Conservation (phyloP, 164 flowering plant genomes). For the Chloranthus sessilifolius region DNA sequence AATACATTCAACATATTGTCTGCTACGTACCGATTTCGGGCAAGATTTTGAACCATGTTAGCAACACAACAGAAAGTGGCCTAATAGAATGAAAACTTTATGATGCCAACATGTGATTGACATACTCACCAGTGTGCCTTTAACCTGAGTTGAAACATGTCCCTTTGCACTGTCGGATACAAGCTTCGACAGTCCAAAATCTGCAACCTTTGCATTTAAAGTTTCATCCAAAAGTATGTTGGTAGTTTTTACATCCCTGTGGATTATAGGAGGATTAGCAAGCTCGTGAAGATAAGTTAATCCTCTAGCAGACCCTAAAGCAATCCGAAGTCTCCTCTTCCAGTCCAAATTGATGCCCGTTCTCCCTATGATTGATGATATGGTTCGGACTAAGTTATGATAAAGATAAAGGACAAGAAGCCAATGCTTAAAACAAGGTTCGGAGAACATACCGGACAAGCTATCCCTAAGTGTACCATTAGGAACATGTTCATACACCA, state of each 20-base stretch:
- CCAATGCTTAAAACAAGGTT: background rate
- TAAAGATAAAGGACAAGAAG: background rate
- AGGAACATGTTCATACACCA: slow-evolving; percentile 64
- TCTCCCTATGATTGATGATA: slow-evolving; percentile 37
- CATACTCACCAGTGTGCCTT: slow-evolving; percentile 65
- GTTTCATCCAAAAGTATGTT: slow-evolving; percentile 66
- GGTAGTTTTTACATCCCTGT: slow-evolving; percentile 70
- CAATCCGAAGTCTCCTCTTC: slow-evolving; percentile 69
- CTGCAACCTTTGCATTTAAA: slow-evolving; percentile 64
- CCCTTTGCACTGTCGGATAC: slow-evolving; percentile 55
- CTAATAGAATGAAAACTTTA: too few relatives aligned
- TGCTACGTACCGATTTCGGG: too few relatives aligned
- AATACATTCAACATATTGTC: too few relatives aligned
- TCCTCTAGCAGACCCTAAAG: slow-evolving; percentile 78
- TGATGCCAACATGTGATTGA: too few relatives aligned
- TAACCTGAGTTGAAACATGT: slow-evolving; percentile 77
- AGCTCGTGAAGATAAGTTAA: slow-evolving; percentile 75
- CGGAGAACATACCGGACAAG: slow-evolving; percentile 38
- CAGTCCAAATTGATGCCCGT: slow-evolving; percentile 60
- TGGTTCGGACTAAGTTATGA: background rate
- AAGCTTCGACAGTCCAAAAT: slow-evolving; percentile 74
- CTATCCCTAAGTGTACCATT: slow-evolving; percentile 60
- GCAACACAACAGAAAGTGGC: too few relatives aligned
- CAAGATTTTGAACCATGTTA: too few relatives aligned
- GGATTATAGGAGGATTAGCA: slow-evolving; percentile 72